Percentiles rank a stretch among this genome's conserved stretches.
These are phyloP conservation scores for Saccharomyces pastorianus DNA, from an alignment of 1,139 yeast species.

Conservation along the genomic window DNA sequence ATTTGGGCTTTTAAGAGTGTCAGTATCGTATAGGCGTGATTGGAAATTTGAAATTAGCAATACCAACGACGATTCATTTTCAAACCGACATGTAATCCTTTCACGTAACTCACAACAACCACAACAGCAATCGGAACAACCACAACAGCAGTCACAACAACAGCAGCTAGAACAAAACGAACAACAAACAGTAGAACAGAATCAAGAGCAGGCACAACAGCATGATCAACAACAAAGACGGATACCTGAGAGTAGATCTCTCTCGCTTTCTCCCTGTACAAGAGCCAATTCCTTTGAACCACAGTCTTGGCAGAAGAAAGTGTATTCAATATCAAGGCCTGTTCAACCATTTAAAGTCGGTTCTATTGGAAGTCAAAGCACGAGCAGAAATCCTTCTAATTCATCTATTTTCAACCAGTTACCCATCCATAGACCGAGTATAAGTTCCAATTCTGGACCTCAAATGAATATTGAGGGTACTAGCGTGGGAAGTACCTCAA, in stretches of 20 bases:
- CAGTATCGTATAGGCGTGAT: conserved; percentile 73
- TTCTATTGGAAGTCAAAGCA: conserved; percentile 40
- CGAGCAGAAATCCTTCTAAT: conserved; percentile 34
- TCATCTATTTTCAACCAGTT: conserved; percentile 33
- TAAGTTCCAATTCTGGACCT: conserved; percentile 21
- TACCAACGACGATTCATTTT: conserved; percentile 19
- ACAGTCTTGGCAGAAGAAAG: conserved; percentile 19
- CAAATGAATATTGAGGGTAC: conserved; percentile 24
- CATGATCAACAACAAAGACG: conserved; percentile 5
- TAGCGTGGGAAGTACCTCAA: conserved; percentile 34
- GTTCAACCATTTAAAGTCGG: conserved; percentile 59
- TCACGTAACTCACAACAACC: not conserved
- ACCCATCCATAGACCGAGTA: conserved; percentile 30
- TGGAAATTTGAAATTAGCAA: conserved; percentile 60
- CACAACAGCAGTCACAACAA: not conserved
- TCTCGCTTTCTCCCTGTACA: conserved; percentile 27
- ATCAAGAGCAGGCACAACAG: too few species aligned
- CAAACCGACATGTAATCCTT: not conserved
- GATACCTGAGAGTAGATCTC: conserved; percentile 10
- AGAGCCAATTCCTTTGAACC: conserved; percentile 15
- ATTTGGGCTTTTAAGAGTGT: conserved; percentile 60
- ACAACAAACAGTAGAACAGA: too few species aligned
- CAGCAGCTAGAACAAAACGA: too few species aligned
- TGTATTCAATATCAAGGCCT: conserved; percentile 20
- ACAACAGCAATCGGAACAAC: not conserved